These are phyloP conservation scores for Diophrys sp. DNA, from an alignment of 73 alveolate species.

Conservation along the genomic window DNA sequence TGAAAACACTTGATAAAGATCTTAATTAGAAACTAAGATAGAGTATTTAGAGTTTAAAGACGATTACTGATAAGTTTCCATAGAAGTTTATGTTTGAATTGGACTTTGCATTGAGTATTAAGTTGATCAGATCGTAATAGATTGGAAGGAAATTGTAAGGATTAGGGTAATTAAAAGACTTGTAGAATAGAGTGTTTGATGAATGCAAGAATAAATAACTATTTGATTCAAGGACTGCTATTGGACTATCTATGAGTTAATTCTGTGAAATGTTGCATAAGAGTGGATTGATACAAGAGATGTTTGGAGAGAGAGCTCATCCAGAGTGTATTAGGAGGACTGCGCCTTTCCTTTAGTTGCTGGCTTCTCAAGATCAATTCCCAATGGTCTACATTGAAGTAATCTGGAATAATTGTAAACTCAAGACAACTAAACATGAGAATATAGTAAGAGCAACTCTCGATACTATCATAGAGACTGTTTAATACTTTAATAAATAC, in stretches of 20 bases:
- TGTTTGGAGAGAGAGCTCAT: conserved; percentile 40
- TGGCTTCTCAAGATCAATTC: conserved; percentile 27
- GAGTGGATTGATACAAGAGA: neutral
- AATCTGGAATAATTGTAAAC: conserved; percentile 45
- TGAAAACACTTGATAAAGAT: conserved; percentile 68
- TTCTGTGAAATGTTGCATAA: neutral
- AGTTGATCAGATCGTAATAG: neutral
- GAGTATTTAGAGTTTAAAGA: no score
- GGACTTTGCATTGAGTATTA: neutral
- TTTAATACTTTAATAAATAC: no score
- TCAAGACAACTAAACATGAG: conserved; percentile 36
- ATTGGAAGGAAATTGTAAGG: neutral
- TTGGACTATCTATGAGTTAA: neutral
- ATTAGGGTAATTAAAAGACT: neutral
- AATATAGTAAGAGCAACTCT: conserved; percentile 41
- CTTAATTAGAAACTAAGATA: neutral
- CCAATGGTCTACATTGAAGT: conserved; percentile 22
- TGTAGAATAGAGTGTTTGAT: neutral
- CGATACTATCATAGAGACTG: neutral
- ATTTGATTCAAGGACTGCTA: neutral
- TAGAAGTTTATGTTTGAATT: neutral
- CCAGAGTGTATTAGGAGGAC: conserved; percentile 45
- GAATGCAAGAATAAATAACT: neutral
- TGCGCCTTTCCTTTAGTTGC: conserved; percentile 13
- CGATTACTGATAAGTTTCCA: neutral